Percentiles rank a stretch among this genome's conserved stretches.
Evolutionary conservation across 129 eudicot species (phyloP).

Genomic region (Flaveria robusta): DNA sequence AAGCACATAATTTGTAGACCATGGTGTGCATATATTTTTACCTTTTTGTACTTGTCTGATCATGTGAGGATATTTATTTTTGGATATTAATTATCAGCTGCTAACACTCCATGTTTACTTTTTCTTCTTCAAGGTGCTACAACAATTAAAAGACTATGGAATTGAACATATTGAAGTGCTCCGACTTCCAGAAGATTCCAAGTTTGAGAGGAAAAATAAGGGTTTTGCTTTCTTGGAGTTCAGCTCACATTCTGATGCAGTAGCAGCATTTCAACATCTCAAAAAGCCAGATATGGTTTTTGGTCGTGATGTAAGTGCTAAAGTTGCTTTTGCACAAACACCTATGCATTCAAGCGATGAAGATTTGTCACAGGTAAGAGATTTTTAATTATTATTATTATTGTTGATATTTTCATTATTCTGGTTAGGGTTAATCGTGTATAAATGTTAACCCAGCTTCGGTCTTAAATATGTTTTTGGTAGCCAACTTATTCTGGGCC

Average conservation of each 20-base stretch:
- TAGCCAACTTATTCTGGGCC: not conserved
- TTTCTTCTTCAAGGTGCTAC: slow-evolving; percentile 41
- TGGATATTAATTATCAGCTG: slow-evolving; percentile 15
- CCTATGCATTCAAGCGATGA: slow-evolving; percentile 32
- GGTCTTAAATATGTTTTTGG: not conserved
- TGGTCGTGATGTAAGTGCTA: slow-evolving; percentile 51
- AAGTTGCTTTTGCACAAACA: slow-evolving; percentile 41
- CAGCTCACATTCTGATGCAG: slow-evolving; percentile 47
- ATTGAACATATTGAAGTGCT: slow-evolving; percentile 33
- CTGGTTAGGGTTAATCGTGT: not conserved
- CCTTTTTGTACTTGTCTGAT: not conserved
- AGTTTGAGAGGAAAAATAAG: slow-evolving; percentile 28
- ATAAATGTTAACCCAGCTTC: not conserved
- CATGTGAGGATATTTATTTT: not conserved
- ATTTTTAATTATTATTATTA: not conserved
- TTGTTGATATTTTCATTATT: not conserved
- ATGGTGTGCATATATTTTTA: not conserved
- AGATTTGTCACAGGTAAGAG: slow-evolving; percentile 35
- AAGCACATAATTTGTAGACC: not conserved
- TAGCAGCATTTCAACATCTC: slow-evolving; percentile 44
- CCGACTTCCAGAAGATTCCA: slow-evolving; percentile 41
- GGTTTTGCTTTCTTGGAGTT: slow-evolving; percentile 50
- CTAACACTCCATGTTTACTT: slow-evolving; percentile 13
- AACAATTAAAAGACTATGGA: slow-evolving; percentile 42
- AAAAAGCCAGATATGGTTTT: slow-evolving; percentile 47